Conservation (phyloP, 176 grass and related monocot species). For the Oryza longistaminata region DNA sequence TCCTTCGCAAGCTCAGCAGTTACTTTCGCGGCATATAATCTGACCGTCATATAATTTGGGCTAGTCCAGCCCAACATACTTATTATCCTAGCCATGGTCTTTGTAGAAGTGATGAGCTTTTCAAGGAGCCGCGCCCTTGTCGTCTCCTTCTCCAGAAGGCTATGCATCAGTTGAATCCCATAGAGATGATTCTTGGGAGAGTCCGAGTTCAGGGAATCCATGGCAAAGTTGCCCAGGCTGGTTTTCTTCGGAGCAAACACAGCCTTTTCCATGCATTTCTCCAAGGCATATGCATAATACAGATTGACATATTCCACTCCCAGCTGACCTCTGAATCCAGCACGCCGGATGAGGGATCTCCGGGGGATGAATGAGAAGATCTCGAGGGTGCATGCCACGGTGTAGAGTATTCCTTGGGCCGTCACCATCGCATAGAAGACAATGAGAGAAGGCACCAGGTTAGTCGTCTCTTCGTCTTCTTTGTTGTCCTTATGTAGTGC, state of each 20-base stretch:
- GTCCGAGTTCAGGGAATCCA: neutral
- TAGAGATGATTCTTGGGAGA: neutral
- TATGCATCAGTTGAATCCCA: neutral
- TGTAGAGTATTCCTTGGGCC: slow-evolving; percentile 21
- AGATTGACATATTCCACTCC: slow-evolving; percentile 1
- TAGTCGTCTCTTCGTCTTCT: too few relatives aligned
- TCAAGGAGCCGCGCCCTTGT: too few relatives aligned
- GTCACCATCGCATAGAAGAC: slow-evolving; percentile 7
- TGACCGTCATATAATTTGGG: neutral
- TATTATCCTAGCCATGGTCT: neutral
- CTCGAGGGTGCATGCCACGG: neutral
- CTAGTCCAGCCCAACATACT: slow-evolving; percentile 2
- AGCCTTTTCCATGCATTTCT: neutral
- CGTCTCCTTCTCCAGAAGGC: too few relatives aligned
- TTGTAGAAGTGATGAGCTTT: neutral
- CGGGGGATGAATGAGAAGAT: slow-evolving; percentile 12
- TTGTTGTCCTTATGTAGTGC: too few relatives aligned
- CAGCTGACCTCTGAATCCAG: neutral
- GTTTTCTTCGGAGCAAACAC: neutral
- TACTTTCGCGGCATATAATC: too few relatives aligned
- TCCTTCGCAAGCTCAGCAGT: too few relatives aligned
- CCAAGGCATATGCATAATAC: slow-evolving; percentile 21
- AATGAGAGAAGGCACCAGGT: neutral
- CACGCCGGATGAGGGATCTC: neutral
- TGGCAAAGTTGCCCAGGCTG: slow-evolving; percentile 5